These are phyloP conservation scores for Lentinula novae-zelandiae DNA, from an alignment of 1,284 basidiomycete species.

Conservation along the genomic window DNA sequence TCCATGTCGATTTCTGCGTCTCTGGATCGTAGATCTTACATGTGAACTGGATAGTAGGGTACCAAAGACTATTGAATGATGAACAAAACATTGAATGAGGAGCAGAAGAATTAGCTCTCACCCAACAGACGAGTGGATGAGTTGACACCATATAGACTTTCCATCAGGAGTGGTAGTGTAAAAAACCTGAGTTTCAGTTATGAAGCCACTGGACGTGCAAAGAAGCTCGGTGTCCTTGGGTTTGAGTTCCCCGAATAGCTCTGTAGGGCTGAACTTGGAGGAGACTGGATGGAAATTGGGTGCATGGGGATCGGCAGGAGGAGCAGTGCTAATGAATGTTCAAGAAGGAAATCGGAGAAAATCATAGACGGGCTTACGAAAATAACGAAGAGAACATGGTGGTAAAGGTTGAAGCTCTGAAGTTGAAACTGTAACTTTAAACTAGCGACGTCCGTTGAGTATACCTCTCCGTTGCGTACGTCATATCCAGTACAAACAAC, in stretches of 20 bases:
- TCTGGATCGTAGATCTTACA: conserved; percentile 88
- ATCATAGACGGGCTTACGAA: conserved; percentile 49
- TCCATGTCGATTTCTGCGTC: conserved; percentile 81
- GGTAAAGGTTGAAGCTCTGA: conserved; percentile 19
- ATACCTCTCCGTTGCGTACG: no score
- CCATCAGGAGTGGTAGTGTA: conserved; percentile 88
- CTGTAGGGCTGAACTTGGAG: conserved; percentile 44
- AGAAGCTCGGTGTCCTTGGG: conserved; percentile 80
- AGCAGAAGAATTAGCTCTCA: conserved; percentile 38
- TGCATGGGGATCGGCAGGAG: conserved; percentile 57
- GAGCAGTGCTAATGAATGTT: conserved; percentile 39
- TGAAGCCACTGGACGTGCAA: conserved; percentile 75
- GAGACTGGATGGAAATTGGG: conserved; percentile 82
- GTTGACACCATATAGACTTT: conserved; percentile 80
- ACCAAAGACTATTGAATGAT: conserved; percentile 54
- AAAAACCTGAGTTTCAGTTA: conserved; percentile 90
- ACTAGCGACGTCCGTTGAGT: neutral
- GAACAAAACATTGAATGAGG: conserved; percentile 13
- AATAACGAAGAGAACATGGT: conserved; percentile 71
- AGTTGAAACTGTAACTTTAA: neutral
- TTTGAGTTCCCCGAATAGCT: conserved; percentile 70
- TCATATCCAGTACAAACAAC: no score
- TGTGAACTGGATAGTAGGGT: conserved; percentile 93
- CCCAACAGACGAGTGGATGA: conserved; percentile 96
- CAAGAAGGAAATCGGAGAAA: conserved; percentile 16